Conservation (phyloP, 2,329 filamentous ascomycete species). For the Didymella arachidicola region DNA sequence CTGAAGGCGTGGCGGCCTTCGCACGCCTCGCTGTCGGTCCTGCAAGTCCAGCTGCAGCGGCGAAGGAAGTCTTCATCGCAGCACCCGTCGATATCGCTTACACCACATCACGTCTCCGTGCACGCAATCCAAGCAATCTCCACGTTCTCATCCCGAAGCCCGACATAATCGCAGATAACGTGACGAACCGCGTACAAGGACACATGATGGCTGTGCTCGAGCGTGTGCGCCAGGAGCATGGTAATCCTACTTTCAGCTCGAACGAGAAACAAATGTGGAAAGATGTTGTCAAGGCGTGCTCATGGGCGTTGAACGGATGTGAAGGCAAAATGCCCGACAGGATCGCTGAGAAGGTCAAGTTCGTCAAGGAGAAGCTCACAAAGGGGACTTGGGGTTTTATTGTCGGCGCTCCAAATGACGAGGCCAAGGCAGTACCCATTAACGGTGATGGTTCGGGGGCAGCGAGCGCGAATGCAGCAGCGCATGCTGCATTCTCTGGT, state of each 20-base stretch:
- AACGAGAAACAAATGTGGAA: constrained; percentile 36
- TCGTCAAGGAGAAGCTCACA: constrained; percentile 34
- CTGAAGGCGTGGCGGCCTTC: constrained; percentile 31
- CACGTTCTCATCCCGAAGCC: constrained; percentile 33
- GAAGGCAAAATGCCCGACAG: constrained; percentile 38
- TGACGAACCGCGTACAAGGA: constrained; percentile 38
- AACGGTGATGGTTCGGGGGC: constrained; percentile 5
- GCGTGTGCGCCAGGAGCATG: constrained; percentile 34
- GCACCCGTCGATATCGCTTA: constrained; percentile 36
- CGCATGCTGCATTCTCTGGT: constrained; percentile 6
- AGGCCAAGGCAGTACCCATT: constrained; percentile 1
- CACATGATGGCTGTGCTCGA: constrained; percentile 45
- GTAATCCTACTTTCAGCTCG: constrained; percentile 26
- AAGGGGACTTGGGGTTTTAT: constrained; percentile 36
- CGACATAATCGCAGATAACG: constrained; percentile 20
- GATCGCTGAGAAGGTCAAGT: constrained; percentile 37
- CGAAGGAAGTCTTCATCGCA: constrained; percentile 28
- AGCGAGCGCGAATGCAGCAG: constrained; percentile 17
- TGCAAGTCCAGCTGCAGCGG: constrained; percentile 10
- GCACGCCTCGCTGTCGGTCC: constrained; percentile 41
- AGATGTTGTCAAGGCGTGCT: constrained; percentile 33
- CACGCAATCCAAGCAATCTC: constrained; percentile 26
- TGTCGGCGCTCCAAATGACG: constrained; percentile 12
- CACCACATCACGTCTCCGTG: constrained; percentile 23
- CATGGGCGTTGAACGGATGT: constrained; percentile 36